These are phyloP conservation scores for Helianthus tuberosus DNA, from an alignment of 129 eudicot species.

Conservation along the genomic window DNA sequence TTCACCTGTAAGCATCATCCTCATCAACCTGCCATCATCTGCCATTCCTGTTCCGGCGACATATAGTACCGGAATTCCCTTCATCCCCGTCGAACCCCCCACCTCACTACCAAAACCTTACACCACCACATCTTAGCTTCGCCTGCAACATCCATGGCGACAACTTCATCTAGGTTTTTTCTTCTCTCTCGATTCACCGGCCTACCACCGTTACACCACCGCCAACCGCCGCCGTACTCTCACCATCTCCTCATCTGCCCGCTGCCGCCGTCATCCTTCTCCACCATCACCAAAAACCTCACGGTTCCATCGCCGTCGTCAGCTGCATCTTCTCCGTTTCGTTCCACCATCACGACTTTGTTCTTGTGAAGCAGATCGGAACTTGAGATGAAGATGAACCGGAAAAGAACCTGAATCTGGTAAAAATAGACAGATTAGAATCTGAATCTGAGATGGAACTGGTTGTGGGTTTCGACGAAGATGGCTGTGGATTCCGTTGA, in stretches of 20 bases:
- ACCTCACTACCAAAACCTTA: too few species aligned
- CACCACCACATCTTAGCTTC: too few species aligned
- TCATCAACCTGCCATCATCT: too few species aligned
- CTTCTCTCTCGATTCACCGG: slow-evolving; percentile 44
- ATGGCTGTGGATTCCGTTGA: too few species aligned
- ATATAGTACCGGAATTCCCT: too few species aligned
- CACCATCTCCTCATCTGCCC: slow-evolving; percentile 59
- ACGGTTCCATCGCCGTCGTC: slow-evolving; percentile 28
- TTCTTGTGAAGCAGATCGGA: slow-evolving; percentile 53
- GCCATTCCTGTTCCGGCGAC: too few species aligned
- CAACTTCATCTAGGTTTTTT: slow-evolving; percentile 38
- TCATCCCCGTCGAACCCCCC: too few species aligned
- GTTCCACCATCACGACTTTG: slow-evolving; percentile 72
- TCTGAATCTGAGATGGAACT: too few species aligned
- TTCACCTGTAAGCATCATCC: too few species aligned
- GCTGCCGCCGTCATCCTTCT: slow-evolving; percentile 36
- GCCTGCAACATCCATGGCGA: slow-evolving; percentile 39
- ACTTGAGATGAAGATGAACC: slow-evolving; percentile 43
- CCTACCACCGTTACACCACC: slow-evolving; percentile 45
- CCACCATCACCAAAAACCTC: slow-evolving; percentile 32
- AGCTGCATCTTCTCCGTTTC: slow-evolving; percentile 65
- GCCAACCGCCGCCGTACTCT: slow-evolving; percentile 33
- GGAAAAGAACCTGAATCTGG: too few species aligned
- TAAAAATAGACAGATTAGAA: too few species aligned
- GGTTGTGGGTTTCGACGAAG: too few species aligned